Base-by-base conservation (phyloP, 768 basidiomycete species). In the Suillus alpinus region DNA sequence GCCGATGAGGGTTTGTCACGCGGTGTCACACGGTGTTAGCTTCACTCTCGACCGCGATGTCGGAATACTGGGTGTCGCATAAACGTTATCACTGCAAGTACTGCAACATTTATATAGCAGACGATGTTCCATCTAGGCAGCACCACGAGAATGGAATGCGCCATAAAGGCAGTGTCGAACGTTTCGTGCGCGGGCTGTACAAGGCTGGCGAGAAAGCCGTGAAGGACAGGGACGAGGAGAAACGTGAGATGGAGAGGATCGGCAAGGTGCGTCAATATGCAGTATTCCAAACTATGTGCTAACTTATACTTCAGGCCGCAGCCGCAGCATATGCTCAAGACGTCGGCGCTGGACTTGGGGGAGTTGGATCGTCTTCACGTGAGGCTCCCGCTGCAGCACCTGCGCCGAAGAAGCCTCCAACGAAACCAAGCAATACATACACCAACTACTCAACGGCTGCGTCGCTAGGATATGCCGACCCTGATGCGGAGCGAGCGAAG, bases 71-170 rank as follows among this genome's bases (percentile, higher is more conserved):
- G 93, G 89, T 95, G 63, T 92, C 92, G 29, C 87, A 91, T 73
- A 94, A 95, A 76, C 89, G 87, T 67, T 96, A 95, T 76, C 91
- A 85, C 71, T 97, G 95, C 87, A 94, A 95, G 72, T 98, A 98
- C 80, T 98, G 97, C 79, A 91, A 94, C 56, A 94, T 94, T 64
- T 98, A 89, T 78, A 98, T 99, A 63, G 85, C 94, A 57, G 97
- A 99, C 77, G 96, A 99, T 80, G 93, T 81, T 10, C 91, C 97
- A 62, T 98, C 96, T 1, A 83, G 92, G 56, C 81, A 85, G 65
- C 93, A 93, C 58, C 97, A 99, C 70, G 97, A 98, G 75, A 91
- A 85, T 64, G 97, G 97, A 44, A 77, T 98, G 49, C 85, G 92
- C 36, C 97, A 99, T 78, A 90, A 95, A 69, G 97, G 96, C 49